Base-by-base conservation (phyloP, 495 filamentous ascomycete species). In the Sordaria brevicollis region DNA sequence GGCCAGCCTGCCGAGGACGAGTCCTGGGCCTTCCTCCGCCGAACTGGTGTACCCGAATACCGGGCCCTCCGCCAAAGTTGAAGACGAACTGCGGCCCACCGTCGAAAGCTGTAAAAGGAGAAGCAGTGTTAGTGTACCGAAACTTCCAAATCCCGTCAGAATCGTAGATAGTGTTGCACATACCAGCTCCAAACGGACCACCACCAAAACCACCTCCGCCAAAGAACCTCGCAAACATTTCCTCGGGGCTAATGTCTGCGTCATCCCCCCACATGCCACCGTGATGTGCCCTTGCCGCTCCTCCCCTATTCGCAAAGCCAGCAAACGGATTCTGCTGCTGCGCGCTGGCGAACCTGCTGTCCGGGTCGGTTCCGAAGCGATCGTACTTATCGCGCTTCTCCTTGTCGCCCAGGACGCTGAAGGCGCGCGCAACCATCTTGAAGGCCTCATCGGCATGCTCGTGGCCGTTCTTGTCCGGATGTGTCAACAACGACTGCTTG, bases 401-500 rank as follows among this genome's bases (percentile, higher is more conserved):
- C 74, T 90, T 85, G 80, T 99, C 95, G 65, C 92, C 95, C 62
- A 99, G 87, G 49, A 98, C 88, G 78, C 95, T 91, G 81, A 97
- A 97, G 35, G 95, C 95, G 70, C 92, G 88, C 67, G 92, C 90
- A 4, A 99, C 92, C 91, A 96, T 94, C 81, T 98, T 98, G 81
- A 99, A 99, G 29, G 95, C 95, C 81, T 99, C 95, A 80, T 97
- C 95, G 68, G 95, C 94, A 37, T 94, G 90, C 35, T 94, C 92
- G 80, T 96, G 93, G n/a, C 93, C 94, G 83, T 97, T 99, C 84
- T 99, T 93, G 87, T 97, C 94, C 71, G 95, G 95, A 81, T 99
- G 95, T 73, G 96, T 93, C 72, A 91, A 85, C 70, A 99, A 80
- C 70, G 91, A 92, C 72, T 92, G 86, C 78, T 96, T 97, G 76